These are phyloP conservation scores for Exophiala bonariae DNA, from an alignment of 2,329 filamentous ascomycete species.

Conservation along the genomic window DNA sequence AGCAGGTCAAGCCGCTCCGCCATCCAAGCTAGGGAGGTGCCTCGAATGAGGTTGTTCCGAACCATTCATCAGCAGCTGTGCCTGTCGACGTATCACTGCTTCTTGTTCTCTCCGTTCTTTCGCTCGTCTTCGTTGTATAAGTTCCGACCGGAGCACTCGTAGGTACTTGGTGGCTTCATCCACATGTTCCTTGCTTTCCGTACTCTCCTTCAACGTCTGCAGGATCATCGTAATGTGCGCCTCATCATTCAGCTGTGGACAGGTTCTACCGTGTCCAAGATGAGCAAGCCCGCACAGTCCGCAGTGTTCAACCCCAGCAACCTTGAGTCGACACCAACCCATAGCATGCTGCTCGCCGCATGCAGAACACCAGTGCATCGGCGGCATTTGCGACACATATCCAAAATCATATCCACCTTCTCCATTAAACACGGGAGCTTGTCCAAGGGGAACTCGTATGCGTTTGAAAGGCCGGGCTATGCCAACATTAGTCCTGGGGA, in stretches of 20 bases:
- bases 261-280: slow-evolving; percentile 56
- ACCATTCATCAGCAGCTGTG: no score
- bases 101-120: slow-evolving; percentile 25
- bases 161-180: slow-evolving; percentile 58
- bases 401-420: slow-evolving; percentile 21
- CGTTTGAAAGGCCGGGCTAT: slow-evolving; percentile 41
- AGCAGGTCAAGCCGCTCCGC: no score
- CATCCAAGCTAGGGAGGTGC: no score
- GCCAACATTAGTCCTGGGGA: slow-evolving; percentile 13
- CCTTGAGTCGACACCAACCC: slow-evolving; percentile 63
- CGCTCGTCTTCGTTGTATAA: slow-evolving; percentile 54
- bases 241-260: slow-evolving; percentile 63
- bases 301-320: slow-evolving; percentile 61
- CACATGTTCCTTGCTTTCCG: slow-evolving; percentile 55
- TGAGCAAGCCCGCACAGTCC: slow-evolving; percentile 65
- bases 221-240: slow-evolving; percentile 65
- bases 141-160: slow-evolving; percentile 54
- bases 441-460: slow-evolving; percentile 30
- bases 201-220: slow-evolving; percentile 59
- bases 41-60: no score
- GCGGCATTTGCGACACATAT: slow-evolving; percentile 18
- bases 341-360: slow-evolving; percentile 55
- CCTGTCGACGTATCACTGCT: no score
- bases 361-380: slow-evolving; percentile 47
- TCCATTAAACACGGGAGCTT: slow-evolving; percentile 28